Evolutionary conservation across 805 yeast genomes (phyloP).

Genomic region (Dipodascus geniculatus): DNA sequence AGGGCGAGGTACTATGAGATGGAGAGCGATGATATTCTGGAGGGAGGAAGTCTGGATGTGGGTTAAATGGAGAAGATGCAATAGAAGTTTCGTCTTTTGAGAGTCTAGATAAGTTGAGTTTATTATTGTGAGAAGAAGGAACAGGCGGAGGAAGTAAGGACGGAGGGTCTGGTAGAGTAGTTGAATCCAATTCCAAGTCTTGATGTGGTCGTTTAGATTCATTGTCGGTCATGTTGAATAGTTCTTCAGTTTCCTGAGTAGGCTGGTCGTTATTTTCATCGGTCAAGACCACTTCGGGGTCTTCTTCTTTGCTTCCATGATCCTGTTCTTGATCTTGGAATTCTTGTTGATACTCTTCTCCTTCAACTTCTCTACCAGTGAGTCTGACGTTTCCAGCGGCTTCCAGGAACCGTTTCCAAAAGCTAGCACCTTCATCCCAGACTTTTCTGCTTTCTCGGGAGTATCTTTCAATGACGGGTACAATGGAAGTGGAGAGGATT

Average conservation of each 20-base stretch:
- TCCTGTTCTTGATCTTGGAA: neutral
- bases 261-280: constrained; percentile 1
- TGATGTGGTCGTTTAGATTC: constrained; percentile 2
- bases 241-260: constrained; percentile 1
- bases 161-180: neutral
- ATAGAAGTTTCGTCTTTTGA: constrained; percentile 9
- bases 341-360: neutral
- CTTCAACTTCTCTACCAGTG: constrained; percentile 36
- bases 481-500: constrained; percentile 51
- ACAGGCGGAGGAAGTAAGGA: neutral
- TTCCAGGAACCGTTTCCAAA: constrained; percentile 73
- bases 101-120: constrained; percentile 12
- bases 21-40: constrained; percentile 6
- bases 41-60: constrained; percentile 3
- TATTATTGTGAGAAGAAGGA: neutral
- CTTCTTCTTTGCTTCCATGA: neutral
- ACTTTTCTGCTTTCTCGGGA: constrained; percentile 45
- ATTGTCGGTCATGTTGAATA: constrained; percentile 4
- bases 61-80: constrained; percentile 6
- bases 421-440: constrained; percentile 36
- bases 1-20: constrained; percentile 18
- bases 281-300: constrained; percentile 2
- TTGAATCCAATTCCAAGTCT: constrained; percentile 3
- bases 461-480: constrained; percentile 57
- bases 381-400: constrained; percentile 58